Evolutionary conservation across 2,329 filamentous ascomycete genomes (phyloP).

Genomic region (Aschersonia sp.): DNA sequence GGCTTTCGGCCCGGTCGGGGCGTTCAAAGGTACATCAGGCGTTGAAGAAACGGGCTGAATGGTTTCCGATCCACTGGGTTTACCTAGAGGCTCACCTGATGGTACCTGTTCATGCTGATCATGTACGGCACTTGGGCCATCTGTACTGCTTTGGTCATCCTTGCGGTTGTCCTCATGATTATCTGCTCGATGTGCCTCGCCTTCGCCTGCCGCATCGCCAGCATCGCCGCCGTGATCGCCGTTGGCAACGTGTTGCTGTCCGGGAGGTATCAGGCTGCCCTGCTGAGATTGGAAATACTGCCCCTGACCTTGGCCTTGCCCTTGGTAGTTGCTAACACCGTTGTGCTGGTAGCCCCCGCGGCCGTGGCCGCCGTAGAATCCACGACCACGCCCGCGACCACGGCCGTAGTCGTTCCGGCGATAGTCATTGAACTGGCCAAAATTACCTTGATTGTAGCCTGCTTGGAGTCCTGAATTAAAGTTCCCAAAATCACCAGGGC

Average conservation of each 20-base stretch:
- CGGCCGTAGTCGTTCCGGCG: constrained; percentile 51
- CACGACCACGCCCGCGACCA: constrained; percentile 51
- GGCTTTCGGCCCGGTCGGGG: constrained; percentile 84
- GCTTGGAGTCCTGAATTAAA: constrained; percentile 65
- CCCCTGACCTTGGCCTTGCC: constrained; percentile 16
- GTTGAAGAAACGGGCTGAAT: constrained; percentile 18
- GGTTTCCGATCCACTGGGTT: constrained; percentile 11
- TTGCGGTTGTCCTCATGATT: background rate
- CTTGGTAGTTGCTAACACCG: constrained; percentile 21
- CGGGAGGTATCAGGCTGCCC: constrained; percentile 3
- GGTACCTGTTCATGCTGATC: constrained; percentile 8
- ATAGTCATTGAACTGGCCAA: constrained; percentile 72
- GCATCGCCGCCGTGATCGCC: constrained; percentile 3
- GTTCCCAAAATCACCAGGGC: constrained; percentile 65
- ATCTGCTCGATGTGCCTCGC: constrained; percentile 10
- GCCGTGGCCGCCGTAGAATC: constrained; percentile 39
- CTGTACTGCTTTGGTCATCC: background rate
- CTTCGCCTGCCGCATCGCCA: constrained; percentile 13
- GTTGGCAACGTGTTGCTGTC: constrained; percentile 9
- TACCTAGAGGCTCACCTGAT: constrained; percentile 17
- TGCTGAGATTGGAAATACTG: constrained; percentile 4
- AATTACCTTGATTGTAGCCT: constrained; percentile 75
- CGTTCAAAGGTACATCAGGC: constrained; percentile 44
- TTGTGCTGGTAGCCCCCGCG: constrained; percentile 34
- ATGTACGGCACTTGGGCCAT: constrained; percentile 6